Evolutionary conservation across 805 yeast genomes (phyloP).

Genomic region (Candida peoriensis): DNA sequence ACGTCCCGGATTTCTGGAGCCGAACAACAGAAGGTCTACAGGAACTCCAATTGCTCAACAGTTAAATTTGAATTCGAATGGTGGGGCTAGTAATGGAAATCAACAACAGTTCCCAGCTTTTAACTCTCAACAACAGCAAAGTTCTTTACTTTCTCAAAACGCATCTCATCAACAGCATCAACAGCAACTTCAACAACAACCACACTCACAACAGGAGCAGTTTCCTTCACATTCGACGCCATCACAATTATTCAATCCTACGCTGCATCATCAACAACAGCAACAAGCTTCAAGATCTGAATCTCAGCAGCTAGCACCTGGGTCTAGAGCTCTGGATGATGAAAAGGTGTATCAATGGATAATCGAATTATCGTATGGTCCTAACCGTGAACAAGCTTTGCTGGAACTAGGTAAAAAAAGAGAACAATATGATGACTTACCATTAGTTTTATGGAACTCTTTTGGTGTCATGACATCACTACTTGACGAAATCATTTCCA

Average conservation of each 20-base stretch:
- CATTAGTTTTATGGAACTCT: slow-evolving; percentile 90
- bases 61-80: too few relatives aligned
- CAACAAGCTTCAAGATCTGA: slow-evolving; percentile 15
- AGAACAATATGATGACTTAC: slow-evolving; percentile 91
- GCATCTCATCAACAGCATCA: slow-evolving; percentile 14
- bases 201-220: slow-evolving; percentile 15
- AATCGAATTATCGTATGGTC: slow-evolving; percentile 82
- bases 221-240: slow-evolving; percentile 1
- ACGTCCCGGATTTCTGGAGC: slow-evolving; percentile 16
- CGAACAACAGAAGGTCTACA: slow-evolving; percentile 7
- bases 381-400: slow-evolving; percentile 88
- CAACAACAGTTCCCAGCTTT: slow-evolving; percentile 18
- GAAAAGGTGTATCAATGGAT: slow-evolving; percentile 89
- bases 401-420: slow-evolving; percentile 90
- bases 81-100: slow-evolving; percentile 1
- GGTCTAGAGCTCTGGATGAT: slow-evolving; percentile 53
- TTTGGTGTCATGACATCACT: slow-evolving; percentile 94
- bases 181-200: slow-evolving; percentile 12
- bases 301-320: slow-evolving; percentile 9
- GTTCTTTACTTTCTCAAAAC: slow-evolving; percentile 4
- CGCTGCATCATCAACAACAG: slow-evolving; percentile 5
- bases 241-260: slow-evolving; percentile 6
- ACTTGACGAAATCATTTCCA: slow-evolving; percentile 82
- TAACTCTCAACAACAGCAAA: slow-evolving; percentile 6
- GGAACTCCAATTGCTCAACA: slow-evolving; percentile 5